A percentile compares a stretch with the other conserved stretches of the same genome.
These are phyloP conservation scores for Phytophthora sp. DNA, from an alignment of 352 stramenopile species.

Conservation along the genomic window DNA sequence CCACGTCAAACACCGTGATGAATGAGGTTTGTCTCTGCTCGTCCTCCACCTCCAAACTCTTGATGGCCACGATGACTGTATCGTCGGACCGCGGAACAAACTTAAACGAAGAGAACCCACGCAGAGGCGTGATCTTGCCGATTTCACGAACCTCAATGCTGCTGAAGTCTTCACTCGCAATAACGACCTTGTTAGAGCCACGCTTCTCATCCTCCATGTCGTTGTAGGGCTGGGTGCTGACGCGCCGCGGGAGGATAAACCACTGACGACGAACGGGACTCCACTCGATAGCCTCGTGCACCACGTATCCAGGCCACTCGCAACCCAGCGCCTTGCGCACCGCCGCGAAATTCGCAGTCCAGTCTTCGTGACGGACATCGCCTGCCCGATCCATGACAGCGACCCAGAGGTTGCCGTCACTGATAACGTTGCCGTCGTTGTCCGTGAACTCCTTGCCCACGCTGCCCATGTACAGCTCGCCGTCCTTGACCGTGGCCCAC, in stretches of 20 bases:
- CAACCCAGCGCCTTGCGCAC: constrained; percentile 92
- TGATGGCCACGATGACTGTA: constrained; percentile 92
- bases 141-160: constrained; percentile 81
- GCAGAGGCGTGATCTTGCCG: constrained; percentile 83
- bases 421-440: constrained; percentile 91
- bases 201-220: constrained; percentile 95
- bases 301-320: constrained; percentile 93
- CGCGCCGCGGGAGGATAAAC: constrained; percentile 97
- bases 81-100: constrained; percentile 92
- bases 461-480: constrained; percentile 96
- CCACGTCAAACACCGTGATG: constrained; percentile 93
- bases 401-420: constrained; percentile 98
- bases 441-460: constrained; percentile 96
- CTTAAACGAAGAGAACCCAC: constrained; percentile 95
- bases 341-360: constrained; percentile 93
- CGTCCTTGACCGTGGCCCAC: constrained; percentile 99
- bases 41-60: constrained; percentile 93
- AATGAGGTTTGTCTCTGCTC: constrained; percentile 92
- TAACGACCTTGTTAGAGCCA: constrained; percentile 90
- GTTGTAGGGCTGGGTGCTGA: constrained; percentile 96
- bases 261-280: constrained; percentile 94
- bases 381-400: constrained; percentile 87
- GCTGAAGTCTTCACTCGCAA: constrained; percentile 92
- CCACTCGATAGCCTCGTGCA: constrained; percentile 99
- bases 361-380: constrained; percentile 92